Evolutionary conservation across 257 asterid species (phyloP), one percentile per base, ranked within the genome.

Genomic region (Cynanchum wilfordii): DNA sequence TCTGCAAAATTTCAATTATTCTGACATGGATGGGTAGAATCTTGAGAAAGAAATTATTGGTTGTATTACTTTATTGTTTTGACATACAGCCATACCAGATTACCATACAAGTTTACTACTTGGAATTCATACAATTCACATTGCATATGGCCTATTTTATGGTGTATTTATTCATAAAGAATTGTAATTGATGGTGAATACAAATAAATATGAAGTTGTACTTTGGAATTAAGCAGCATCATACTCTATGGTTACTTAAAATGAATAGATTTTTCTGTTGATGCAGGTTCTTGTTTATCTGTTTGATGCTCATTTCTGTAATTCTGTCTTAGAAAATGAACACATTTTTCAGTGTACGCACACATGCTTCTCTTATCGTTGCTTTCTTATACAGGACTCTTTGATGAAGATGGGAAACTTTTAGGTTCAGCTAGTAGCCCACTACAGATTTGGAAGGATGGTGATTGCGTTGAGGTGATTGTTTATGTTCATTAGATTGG

Each of bases 381-480:
- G 45, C 68, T 76, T 72, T 72, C 75, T 73, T 49, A 68, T 73
- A 71, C 92, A 94, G 99, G 97, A 58, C 76, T 94, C 63, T 94
- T 94, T 73, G 89, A 88, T 70, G 87, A 83, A 67, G 72, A 70
- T 56, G 99, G 99, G 12, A 84, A 83, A 70, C 91, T 94, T 76
- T 62, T 91, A 62, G 97, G 98, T 73, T 77, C 80, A 82, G 78
- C 96, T 66, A 92, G 91, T 78, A 85, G 99, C 87, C 96, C 97
- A 44, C 92, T 94, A 82, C 99, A 88, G 89, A 89, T 94, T 54
- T 94, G 99, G 99, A 94, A 94, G 89, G 96, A 88, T 40, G 91
- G 95, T 65, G 95, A 90, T 78, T 89, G 95, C 79, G 84, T 92
- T 67, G 99, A 94, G 98, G 98, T 91, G 80, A 70, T 56, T 57